Conservation (phyloP, 73 alveolate species). For the Diophrys sp. region DNA sequence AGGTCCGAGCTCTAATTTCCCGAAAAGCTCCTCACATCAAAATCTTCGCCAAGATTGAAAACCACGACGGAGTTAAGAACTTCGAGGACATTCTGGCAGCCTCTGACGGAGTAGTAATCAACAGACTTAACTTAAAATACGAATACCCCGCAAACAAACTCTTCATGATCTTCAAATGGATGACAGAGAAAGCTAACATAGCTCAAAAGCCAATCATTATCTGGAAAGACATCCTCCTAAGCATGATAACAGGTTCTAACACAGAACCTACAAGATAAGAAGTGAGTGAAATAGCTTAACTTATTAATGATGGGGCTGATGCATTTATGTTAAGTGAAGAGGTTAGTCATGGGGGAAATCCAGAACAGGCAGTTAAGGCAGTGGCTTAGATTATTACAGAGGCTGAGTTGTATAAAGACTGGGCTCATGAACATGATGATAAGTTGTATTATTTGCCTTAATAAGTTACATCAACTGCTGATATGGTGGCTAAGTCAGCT, state of each 20-base stretch:
- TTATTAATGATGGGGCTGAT: constrained; percentile 20
- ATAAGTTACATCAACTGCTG: background rate
- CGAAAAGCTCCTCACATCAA: constrained; percentile 7
- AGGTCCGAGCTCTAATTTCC: background rate
- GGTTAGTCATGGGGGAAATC: constrained; percentile 14
- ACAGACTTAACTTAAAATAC: constrained; percentile 10
- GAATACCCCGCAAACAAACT: constrained; percentile 27
- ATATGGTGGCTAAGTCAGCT: constrained; percentile 10
- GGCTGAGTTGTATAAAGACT: constrained; percentile 5
- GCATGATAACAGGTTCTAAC: constrained; percentile 1
- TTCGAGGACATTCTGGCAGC: constrained; percentile 13
- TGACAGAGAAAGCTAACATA: constrained; percentile 14
- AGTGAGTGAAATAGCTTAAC: constrained; percentile 18
- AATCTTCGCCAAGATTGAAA: constrained; percentile 25
- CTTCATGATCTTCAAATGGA: constrained; percentile 17
- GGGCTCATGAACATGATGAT: background rate
- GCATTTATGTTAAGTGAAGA: constrained; percentile 14
- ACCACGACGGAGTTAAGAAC: constrained; percentile 14
- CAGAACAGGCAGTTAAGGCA: constrained; percentile 12
- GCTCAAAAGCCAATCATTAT: constrained; percentile 27
- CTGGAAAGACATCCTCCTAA: background rate
- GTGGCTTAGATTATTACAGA: constrained; percentile 11
- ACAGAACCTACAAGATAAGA: constrained; percentile 20
- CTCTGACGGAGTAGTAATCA: constrained; percentile 14
- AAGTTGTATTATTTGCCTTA: background rate